These are phyloP conservation scores for Oryza punctata DNA, from an alignment of 176 grass and related monocot species.

Conservation along the genomic window DNA sequence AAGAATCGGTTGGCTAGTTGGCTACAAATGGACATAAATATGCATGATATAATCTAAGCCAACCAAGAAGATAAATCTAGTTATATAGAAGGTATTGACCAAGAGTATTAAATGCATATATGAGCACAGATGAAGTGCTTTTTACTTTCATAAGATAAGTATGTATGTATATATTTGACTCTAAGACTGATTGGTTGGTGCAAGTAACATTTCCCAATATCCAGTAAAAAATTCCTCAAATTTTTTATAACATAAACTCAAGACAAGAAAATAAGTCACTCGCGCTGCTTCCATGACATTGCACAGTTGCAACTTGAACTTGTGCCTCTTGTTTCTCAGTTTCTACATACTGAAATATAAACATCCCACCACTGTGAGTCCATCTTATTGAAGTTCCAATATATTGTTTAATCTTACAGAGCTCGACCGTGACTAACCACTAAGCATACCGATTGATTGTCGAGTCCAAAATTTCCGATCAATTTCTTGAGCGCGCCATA, in stretches of 20 bases:
- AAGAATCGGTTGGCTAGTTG: neutral
- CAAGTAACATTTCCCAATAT: neutral
- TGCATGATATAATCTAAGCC: neutral
- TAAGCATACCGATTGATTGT: neutral
- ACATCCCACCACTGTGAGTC: neutral
- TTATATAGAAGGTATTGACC: neutral
- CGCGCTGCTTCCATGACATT: neutral
- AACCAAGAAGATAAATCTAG: neutral
- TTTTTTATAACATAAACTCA: neutral
- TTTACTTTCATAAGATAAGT: neutral
- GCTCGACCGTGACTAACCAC: neutral
- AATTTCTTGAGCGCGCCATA: neutral
- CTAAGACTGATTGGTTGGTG: neutral
- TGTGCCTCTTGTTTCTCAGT: neutral
- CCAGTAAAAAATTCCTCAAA: neutral
- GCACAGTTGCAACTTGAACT: neutral
- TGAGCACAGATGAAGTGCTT: neutral
- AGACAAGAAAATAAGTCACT: conserved; percentile 6
- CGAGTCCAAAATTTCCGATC: neutral
- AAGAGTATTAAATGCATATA: conserved; percentile 17
- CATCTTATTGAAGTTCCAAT: neutral
- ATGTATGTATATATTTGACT: neutral
- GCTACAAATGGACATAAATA: conserved; percentile 13
- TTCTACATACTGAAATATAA: neutral
- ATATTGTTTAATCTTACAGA: neutral